Evolutionary conservation across 2,329 filamentous ascomycete species (phyloP).

Genomic region (Aspergillus terreus): DNA sequence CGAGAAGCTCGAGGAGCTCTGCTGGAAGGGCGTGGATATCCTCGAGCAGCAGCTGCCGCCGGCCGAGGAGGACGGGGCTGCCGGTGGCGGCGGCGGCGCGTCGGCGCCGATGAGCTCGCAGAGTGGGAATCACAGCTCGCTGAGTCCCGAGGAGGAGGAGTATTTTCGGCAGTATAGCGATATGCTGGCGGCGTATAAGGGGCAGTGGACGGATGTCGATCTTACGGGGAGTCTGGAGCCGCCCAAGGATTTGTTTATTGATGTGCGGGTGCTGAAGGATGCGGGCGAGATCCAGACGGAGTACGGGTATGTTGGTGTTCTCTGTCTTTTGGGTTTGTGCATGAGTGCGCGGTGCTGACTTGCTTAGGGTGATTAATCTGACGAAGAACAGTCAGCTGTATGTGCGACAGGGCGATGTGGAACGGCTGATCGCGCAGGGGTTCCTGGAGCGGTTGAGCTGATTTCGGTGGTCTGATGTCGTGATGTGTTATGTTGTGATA

Average conservation of each 20-base stretch:
- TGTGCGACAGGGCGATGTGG: constrained; percentile 91
- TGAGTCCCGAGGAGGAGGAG: constrained; percentile 95
- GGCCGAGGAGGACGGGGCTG: constrained; percentile 37
- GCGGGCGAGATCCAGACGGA: constrained; percentile 98
- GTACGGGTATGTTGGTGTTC: constrained; percentile 69
- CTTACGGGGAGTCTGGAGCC: constrained; percentile 90
- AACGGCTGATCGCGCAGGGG: constrained; percentile 87
- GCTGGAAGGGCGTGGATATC: constrained; percentile 85
- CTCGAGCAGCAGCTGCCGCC: constrained; percentile 62
- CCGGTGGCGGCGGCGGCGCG: constrained; percentile 22
- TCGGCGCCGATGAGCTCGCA: constrained; percentile 41
- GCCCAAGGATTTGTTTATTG: constrained; percentile 92
- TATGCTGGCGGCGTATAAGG: constrained; percentile 91
- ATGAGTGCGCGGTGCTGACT: neutral
- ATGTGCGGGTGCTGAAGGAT: constrained; percentile 92
- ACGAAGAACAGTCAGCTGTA: constrained; percentile 99
- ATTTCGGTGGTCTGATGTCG: constrained; percentile 27
- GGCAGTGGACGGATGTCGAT: constrained; percentile 97
- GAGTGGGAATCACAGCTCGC: constrained; percentile 59
- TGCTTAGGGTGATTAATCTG: constrained; percentile 77
- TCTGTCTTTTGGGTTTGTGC: neutral
- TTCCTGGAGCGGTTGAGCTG: constrained; percentile 87
- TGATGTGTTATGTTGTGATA: constrained; percentile 17
- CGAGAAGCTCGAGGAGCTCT: constrained; percentile 88
- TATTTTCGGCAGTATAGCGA: constrained; percentile 91